phyloP scores from a whole-genome alignment of 768 basidiomycete species.

The Leccinum uliginosum region DNA sequence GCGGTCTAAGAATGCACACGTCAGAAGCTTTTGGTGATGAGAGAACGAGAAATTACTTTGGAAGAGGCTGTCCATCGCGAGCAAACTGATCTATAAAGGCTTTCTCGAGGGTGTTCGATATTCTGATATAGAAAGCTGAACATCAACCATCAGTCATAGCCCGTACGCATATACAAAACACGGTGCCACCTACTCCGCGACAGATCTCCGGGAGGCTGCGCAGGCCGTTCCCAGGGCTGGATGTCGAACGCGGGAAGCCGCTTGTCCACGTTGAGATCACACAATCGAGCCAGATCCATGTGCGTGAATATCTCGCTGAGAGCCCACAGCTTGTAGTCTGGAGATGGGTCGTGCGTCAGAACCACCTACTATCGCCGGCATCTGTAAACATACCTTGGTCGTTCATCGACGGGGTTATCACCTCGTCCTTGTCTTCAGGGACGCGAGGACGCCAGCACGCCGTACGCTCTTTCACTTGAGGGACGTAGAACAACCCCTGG shows the following conservation, averaged over 20 bases:
- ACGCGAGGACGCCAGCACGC: constrained; percentile 34
- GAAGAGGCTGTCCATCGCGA: constrained; percentile 28
- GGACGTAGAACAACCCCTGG: constrained; percentile 57
- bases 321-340: constrained; percentile 50
- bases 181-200: constrained; percentile 35
- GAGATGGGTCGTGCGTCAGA: background rate
- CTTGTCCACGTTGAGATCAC: constrained; percentile 51
- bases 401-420: constrained; percentile 23
- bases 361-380: background rate
- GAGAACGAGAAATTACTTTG: constrained; percentile 25
- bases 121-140: constrained; percentile 46
- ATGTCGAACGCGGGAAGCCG: constrained; percentile 45
- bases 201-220: constrained; percentile 38
- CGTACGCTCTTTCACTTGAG: constrained; percentile 55
- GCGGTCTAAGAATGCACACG: constrained; percentile 17
- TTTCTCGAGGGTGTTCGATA: constrained; percentile 43
- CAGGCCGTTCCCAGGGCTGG: constrained; percentile 34
- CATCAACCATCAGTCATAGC: constrained; percentile 5
- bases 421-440: constrained; percentile 14
- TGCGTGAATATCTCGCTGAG: constrained; percentile 65
- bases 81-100: constrained; percentile 36
- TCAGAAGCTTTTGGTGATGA: constrained; percentile 3
- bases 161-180: background rate
- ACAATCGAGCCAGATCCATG: constrained; percentile 61
- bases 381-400: constrained; percentile 35